Evolutionary conservation across 345 rosid genomes (phyloP).

Genomic region (Clausena lansium): DNA sequence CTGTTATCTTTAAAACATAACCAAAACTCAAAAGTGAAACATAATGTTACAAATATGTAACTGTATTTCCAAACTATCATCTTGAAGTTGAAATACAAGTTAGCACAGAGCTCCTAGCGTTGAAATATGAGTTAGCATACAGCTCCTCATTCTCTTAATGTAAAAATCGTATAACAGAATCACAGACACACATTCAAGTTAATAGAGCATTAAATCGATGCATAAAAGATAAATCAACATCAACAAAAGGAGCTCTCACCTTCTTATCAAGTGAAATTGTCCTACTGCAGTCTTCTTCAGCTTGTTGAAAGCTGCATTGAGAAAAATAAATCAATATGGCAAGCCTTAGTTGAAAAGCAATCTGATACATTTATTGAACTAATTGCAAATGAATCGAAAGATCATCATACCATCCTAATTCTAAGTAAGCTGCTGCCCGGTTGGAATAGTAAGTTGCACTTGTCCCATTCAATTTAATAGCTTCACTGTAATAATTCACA

Average conservation of each 20-base stretch:
- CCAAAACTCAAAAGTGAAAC: too few species aligned
- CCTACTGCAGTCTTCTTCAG: slow-evolving; percentile 79
- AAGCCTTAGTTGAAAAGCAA: neutral
- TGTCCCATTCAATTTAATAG: slow-evolving; percentile 69
- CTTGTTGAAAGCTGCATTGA: slow-evolving; percentile 74
- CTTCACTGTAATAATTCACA: slow-evolving; percentile 72
- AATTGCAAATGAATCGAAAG: neutral
- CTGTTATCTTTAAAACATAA: too few species aligned
- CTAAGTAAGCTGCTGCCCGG: slow-evolving; percentile 86
- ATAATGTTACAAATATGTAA: too few species aligned
- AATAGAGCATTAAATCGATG: too few species aligned
- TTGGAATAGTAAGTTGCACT: slow-evolving; percentile 78
- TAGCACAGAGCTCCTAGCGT: too few species aligned
- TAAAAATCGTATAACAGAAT: too few species aligned
- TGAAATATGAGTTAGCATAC: too few species aligned
- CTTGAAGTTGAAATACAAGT: too few species aligned
- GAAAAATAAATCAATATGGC: neutral
- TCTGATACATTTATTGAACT: neutral
- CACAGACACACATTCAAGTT: too few species aligned
- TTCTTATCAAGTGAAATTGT: slow-evolving; percentile 84
- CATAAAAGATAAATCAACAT: neutral
- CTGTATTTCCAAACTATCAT: too few species aligned
- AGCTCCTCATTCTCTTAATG: too few species aligned
- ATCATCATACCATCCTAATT: slow-evolving; percentile 60
- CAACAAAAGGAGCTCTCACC: slow-evolving; percentile 33